Conservation (phyloP, 306 rosid species). For the Citrullus mucosospermus region DNA sequence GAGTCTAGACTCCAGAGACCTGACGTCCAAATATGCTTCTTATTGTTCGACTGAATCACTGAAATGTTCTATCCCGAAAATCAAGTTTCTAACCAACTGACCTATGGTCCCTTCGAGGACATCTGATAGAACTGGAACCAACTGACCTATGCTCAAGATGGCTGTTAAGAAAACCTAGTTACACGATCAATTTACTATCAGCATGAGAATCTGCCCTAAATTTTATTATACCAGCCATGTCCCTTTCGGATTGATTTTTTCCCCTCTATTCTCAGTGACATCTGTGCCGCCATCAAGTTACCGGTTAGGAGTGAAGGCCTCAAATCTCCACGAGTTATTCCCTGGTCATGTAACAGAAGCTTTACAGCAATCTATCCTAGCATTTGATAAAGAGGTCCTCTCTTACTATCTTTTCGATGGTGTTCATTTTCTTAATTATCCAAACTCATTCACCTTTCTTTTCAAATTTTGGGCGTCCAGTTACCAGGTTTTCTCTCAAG, state of each 20-base stretch:
- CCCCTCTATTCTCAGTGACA: slow-evolving; percentile 34
- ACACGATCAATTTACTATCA: neutral
- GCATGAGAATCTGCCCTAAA: neutral
- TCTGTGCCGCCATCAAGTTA: slow-evolving; percentile 82
- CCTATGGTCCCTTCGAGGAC: neutral
- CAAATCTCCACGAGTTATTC: slow-evolving; percentile 62
- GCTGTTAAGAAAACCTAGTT: neutral
- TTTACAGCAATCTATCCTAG: slow-evolving; percentile 55
- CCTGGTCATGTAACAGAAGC: slow-evolving; percentile 59
- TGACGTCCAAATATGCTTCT: neutral
- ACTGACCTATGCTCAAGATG: neutral
- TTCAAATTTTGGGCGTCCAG: slow-evolving; percentile 31
- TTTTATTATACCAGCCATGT: neutral
- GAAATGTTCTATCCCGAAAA: neutral
- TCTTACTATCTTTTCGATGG: neutral
- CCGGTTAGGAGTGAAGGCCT: slow-evolving; percentile 90
- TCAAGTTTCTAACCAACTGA: neutral
- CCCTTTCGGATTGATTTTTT: neutral
- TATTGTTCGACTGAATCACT: neutral
- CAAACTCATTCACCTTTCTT: neutral
- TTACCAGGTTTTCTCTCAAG: slow-evolving; percentile 81
- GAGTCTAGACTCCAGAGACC: too few species aligned
- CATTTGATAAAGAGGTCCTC: slow-evolving; percentile 75
- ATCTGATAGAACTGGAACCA: neutral
- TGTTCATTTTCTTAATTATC: neutral